Evolutionary conservation across 306 rosid genomes (phyloP), one percentile per base, ranked within the genome.

Genomic region (Betula pendula): DNA sequence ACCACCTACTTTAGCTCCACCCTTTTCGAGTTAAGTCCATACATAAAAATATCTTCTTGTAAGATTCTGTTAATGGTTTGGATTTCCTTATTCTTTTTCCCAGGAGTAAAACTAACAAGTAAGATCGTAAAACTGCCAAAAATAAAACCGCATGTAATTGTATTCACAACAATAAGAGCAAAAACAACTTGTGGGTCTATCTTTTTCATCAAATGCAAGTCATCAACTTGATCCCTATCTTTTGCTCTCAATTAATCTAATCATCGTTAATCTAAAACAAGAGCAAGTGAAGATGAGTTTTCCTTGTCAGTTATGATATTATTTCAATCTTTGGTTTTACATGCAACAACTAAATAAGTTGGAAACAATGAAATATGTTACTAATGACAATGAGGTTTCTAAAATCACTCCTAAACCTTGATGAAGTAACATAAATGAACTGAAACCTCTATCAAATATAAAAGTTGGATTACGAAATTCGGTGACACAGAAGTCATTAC

Each of bases 351-450:
- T 4, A 35, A 38, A 60, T 29, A 6, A 29, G 14, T 16, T 1
- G 24, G 43, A 63, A 63, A 16, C 44, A 31, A 63, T 75, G 27
- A 72, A 63, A 38, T 6, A 63, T 45, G 33, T 40, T 42, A 75
- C 55, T n/a, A 35, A 50, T 47, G 25, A 47, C 68, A 73, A 68
- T 40, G 17, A 27, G 8, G 48, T 19, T 38, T 35, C 43, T 66
- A 17, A 66, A 38, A 38, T 66, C 9, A 11, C 16, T 66, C 25
- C 27, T 38, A 35, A 38, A 42, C 70, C 25, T 66, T 27, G 40
- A 19, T 9, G 47, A 66, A 66, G 70, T 12, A 66, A 5, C 1
- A 29, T 19, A 35, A 16, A 65, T 65, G 44, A 35, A 65, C 24
- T 38, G 70, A 9, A 38, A 60, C 20, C 70, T 66, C 27, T 8